Percentiles rank a stretch among this genome's conserved stretches.
Evolutionary conservation across 208 protist genomes (phyloP).

Genomic region (Tetramitus jugosus): DNA sequence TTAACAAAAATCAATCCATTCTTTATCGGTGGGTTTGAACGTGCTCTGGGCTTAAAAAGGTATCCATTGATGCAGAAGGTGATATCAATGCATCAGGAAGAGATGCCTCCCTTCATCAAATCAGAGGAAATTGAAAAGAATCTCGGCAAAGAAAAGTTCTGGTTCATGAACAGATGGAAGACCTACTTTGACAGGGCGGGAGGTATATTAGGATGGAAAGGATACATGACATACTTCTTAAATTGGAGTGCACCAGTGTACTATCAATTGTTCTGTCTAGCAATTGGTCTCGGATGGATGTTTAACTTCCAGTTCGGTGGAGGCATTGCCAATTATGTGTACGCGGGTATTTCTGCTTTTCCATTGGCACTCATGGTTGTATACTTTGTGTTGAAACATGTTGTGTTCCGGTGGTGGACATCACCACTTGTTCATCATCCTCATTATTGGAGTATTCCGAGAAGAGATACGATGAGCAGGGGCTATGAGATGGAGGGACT

Average conservation of each 20-base stretch:
- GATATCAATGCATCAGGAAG: too few relatives aligned
- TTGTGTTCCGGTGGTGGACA: not conserved
- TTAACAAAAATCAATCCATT: too few relatives aligned
- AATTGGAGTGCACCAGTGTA: not conserved
- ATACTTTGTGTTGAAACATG: not conserved
- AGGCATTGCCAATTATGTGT: not conserved
- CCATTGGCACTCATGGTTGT: not conserved
- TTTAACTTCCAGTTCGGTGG: not conserved
- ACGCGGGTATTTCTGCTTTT: not conserved
- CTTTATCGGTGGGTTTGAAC: not conserved
- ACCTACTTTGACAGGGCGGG: not conserved
- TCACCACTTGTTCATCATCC: not conserved
- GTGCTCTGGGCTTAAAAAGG: too few relatives aligned
- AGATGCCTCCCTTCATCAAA: not conserved
- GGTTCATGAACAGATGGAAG: not conserved
- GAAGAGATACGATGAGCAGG: not conserved
- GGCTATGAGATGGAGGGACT: too few relatives aligned
- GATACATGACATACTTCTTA: not conserved
- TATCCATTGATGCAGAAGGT: too few relatives aligned
- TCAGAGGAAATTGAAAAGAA: not conserved
- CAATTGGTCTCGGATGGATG: not conserved
- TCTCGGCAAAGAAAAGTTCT: not conserved
- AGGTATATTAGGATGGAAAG: not conserved
- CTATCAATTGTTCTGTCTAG: not conserved
- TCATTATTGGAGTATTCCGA: not conserved